A percentile compares a stretch with the other conserved stretches of the same genome.
Conservation (phyloP, 225 moss, liverwort and hornwort species). For the Lunularia cruciata region DNA sequence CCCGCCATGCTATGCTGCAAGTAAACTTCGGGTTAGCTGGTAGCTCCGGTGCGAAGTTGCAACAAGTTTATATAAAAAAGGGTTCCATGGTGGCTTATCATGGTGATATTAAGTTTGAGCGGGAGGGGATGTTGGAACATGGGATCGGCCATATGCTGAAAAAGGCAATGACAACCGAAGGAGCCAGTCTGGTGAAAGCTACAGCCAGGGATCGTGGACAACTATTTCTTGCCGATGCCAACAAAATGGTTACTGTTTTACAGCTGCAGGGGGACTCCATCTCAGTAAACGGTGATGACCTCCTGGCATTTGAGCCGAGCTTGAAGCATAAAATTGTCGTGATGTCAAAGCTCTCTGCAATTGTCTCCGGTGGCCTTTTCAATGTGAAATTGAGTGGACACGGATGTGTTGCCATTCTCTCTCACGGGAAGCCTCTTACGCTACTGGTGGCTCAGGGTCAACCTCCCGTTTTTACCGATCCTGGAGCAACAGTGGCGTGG, state of each 20-base stretch:
- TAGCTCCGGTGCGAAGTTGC: constrained; percentile 34
- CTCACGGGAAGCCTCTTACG: constrained; percentile 55
- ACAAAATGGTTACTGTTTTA: constrained; percentile 53
- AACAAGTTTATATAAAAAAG: constrained; percentile 60
- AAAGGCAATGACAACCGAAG: constrained; percentile 52
- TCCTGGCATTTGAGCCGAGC: constrained; percentile 47
- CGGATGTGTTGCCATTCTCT: constrained; percentile 57
- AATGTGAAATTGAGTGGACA: constrained; percentile 49
- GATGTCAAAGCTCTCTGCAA: constrained; percentile 61
- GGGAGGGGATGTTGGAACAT: constrained; percentile 53
- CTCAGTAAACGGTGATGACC: constrained; percentile 57
- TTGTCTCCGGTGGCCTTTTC: constrained; percentile 57
- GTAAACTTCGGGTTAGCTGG: constrained; percentile 50
- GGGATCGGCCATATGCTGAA: constrained; percentile 58
- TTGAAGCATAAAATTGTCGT: constrained; percentile 53
- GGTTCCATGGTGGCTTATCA: constrained; percentile 68
- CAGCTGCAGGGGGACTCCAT: constrained; percentile 56
- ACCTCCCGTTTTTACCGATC: constrained; percentile 55
- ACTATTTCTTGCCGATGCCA: constrained; percentile 49
- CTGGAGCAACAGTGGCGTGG: constrained; percentile 68
- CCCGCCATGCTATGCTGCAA: constrained; percentile 39
- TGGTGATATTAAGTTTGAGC: constrained; percentile 56
- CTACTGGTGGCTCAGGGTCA: constrained; percentile 44
- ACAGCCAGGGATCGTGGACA: constrained; percentile 25
- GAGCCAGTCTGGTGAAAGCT: constrained; percentile 50